Evolutionary conservation across 2,329 filamentous ascomycete species (phyloP).

Genomic region (Epichloe sibirici): DNA sequence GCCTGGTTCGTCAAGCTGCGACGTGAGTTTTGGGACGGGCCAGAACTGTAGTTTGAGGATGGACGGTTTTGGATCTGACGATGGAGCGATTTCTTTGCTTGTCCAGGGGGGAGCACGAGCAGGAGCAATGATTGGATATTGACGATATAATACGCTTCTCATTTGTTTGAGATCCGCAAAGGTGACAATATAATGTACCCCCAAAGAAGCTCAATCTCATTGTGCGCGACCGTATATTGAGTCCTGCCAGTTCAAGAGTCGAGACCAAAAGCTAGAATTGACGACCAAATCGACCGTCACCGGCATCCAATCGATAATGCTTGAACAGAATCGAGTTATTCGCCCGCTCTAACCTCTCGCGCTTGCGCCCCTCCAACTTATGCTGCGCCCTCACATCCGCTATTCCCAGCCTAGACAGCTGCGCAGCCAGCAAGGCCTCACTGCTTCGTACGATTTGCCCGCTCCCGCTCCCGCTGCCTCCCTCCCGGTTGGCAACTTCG

Average conservation of each 20-base stretch:
- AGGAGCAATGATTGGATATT: no score
- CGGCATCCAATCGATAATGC: slow-evolving; percentile 8
- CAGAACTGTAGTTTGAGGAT: slow-evolving; percentile 33
- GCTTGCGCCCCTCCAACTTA: slow-evolving; percentile 8
- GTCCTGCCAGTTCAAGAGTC: no score
- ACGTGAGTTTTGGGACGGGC: slow-evolving; percentile 69
- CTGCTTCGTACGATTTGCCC: slow-evolving; percentile 7
- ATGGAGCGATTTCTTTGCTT: background rate
- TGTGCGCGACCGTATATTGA: no score
- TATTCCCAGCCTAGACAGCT: slow-evolving; percentile 8
- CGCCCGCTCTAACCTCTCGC: slow-evolving; percentile 8
- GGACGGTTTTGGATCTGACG: background rate
- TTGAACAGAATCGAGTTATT: slow-evolving; percentile 9
- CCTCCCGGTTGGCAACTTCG: slow-evolving; percentile 2
- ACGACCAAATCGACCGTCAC: slow-evolving; percentile 7
- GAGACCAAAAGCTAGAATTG: no score
- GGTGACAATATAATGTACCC: no score
- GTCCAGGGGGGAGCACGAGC: no score
- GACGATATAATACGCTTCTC: no score
- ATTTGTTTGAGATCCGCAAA: no score
- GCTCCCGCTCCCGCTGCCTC: no score
- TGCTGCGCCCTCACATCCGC: slow-evolving; percentile 8
- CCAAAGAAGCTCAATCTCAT: no score
- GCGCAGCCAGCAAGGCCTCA: slow-evolving; percentile 10
- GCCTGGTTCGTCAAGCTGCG: slow-evolving; percentile 72